A percentile compares a stretch with the other conserved stretches of the same genome.
These are phyloP conservation scores for Serpula lacrymans DNA, from an alignment of 768 basidiomycete genomes.

Conservation along the genomic window DNA sequence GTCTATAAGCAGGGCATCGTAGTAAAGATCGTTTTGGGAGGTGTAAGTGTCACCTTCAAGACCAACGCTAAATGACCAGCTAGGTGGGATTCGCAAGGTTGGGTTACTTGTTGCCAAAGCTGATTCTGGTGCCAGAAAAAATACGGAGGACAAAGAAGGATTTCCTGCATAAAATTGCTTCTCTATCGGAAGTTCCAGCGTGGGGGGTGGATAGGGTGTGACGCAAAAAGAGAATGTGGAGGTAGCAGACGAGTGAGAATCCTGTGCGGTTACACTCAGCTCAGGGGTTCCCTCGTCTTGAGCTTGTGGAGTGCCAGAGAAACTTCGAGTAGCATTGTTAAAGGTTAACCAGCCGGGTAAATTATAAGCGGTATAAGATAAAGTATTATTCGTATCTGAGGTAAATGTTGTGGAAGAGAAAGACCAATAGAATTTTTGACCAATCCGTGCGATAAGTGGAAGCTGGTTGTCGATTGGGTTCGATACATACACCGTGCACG, in stretches of 20 bases:
- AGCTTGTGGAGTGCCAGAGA: conserved; percentile 65
- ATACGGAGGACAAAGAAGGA: conserved; percentile 74
- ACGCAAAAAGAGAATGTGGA: conserved; percentile 57
- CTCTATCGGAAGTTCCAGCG: conserved; percentile 47
- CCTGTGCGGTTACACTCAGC: conserved; percentile 64
- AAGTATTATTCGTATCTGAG: conserved; percentile 37
- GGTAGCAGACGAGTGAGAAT: conserved; percentile 46
- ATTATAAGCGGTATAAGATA: conserved; percentile 49
- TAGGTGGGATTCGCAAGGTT: conserved; percentile 67
- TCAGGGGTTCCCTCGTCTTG: conserved; percentile 59
- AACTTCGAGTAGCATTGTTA: conserved; percentile 53
- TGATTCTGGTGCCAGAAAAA: conserved; percentile 56
- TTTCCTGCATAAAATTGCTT: conserved; percentile 61
- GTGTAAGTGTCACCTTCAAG: conserved; percentile 64
- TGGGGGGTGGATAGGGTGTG: conserved; percentile 50
- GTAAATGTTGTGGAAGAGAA: conserved; percentile 65
- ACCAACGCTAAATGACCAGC: conserved; percentile 91
- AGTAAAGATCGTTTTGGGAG: conserved; percentile 48
- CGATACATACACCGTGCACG: conserved; percentile 47
- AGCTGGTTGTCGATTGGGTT: conserved; percentile 70
- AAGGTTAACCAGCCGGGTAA: conserved; percentile 81
- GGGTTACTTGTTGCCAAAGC: conserved; percentile 50
- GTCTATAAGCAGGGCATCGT: conserved; percentile 60
- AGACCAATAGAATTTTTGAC: conserved; percentile 64
- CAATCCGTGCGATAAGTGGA: conserved; percentile 72